Percentiles rank a stretch among this genome's conserved stretches.
These are phyloP conservation scores for Tolypocladium cylindrosporum DNA, from an alignment of 2,329 filamentous ascomycete species.

Conservation along the genomic window DNA sequence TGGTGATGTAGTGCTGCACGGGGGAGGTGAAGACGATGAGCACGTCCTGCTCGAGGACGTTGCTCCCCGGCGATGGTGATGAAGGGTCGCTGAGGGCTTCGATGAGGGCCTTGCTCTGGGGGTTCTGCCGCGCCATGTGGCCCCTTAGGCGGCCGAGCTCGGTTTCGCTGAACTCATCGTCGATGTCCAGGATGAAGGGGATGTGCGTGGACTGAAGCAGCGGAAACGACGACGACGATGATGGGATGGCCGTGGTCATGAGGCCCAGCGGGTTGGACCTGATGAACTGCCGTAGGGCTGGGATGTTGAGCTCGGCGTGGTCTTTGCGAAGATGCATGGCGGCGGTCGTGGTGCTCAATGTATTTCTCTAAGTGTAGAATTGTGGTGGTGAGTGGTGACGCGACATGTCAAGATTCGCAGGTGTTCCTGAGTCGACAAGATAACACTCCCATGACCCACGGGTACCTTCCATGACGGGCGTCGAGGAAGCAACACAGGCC, in stretches of 20 bases:
- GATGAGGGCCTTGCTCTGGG: constrained; percentile 51
- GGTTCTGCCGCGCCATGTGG: constrained; percentile 53
- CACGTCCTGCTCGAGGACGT: constrained; percentile 40
- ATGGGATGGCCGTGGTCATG: constrained; percentile 50
- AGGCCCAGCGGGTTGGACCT: constrained; percentile 50
- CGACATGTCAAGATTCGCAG: background rate
- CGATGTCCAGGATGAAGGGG: constrained; percentile 45
- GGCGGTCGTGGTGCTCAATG: background rate
- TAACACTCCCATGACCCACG: background rate
- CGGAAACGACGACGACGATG: constrained; percentile 27
- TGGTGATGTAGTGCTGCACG: constrained; percentile 54
- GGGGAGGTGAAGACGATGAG: constrained; percentile 50
- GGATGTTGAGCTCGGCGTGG: constrained; percentile 41
- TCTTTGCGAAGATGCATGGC: constrained; percentile 46
- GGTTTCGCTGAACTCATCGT: constrained; percentile 26
- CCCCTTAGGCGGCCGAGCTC: constrained; percentile 38
- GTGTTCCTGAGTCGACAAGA: background rate
- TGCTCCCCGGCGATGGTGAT: constrained; percentile 1
- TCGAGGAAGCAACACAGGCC: background rate
- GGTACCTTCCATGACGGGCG: background rate
- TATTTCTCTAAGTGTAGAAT: background rate
- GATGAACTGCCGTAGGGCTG: constrained; percentile 44
- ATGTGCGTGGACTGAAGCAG: constrained; percentile 50
- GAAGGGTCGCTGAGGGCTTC: constrained; percentile 22
- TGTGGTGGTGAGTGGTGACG: background rate